Evolutionary conservation across 441 rosid genomes (phyloP).

Genomic region (Raphanus hybrid): DNA sequence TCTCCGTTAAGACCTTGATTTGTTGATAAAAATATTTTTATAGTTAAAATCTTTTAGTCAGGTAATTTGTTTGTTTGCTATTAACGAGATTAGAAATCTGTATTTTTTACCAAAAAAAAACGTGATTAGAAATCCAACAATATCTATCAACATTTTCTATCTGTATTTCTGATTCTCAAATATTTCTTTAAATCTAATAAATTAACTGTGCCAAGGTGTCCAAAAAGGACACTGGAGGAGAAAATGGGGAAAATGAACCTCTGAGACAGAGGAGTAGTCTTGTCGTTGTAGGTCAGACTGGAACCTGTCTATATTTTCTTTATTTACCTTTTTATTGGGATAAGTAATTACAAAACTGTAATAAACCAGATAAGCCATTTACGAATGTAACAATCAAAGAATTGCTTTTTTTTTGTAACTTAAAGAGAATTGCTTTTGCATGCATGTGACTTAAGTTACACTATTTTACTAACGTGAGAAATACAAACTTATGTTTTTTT

Average conservation of each 20-base stretch:
- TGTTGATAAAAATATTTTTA: too few relatives aligned
- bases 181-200: background rate
- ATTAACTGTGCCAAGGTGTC: slow-evolving; percentile 28
- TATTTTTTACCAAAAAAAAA: background rate
- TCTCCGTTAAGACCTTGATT: too few relatives aligned
- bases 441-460: background rate
- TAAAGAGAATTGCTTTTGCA: background rate
- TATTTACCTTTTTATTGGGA: background rate
- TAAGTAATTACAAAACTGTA: background rate
- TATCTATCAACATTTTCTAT: background rate
- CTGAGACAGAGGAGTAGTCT: background rate
- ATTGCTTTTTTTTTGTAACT: background rate
- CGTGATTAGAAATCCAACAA: slow-evolving; percentile 1
- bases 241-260: background rate
- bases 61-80: too few relatives aligned
- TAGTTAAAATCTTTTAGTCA: too few relatives aligned
- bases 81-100: too few relatives aligned
- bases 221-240: background rate
- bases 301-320: background rate
- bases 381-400: background rate
- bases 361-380: background rate
- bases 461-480: background rate
- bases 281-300: background rate
- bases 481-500: background rate
- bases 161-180: background rate